Evolutionary conservation across 257 asterid genomes (phyloP).

Genomic region (Capsicum rhomboideum): DNA sequence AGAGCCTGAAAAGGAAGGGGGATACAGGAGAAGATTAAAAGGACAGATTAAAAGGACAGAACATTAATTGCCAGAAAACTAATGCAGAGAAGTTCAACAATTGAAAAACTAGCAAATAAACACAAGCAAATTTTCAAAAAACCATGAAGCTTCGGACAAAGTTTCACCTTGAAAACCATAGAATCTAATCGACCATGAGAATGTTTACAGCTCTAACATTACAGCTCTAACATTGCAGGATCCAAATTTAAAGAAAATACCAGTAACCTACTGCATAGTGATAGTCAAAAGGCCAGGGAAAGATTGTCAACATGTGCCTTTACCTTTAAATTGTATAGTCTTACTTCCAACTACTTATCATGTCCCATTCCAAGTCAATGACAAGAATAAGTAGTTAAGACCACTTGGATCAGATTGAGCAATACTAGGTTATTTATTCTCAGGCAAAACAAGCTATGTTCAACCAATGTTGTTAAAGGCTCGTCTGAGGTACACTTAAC

Average conservation of each 20-base stretch:
- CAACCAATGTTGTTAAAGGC: background rate
- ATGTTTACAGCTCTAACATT: background rate
- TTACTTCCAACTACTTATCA: background rate
- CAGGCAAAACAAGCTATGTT: background rate
- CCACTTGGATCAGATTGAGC: background rate
- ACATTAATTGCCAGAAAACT: background rate
- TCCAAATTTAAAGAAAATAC: background rate
- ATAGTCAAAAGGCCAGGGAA: background rate
- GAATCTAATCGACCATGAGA: background rate
- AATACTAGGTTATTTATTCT: background rate
- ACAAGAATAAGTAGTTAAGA: background rate
- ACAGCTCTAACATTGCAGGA: background rate
- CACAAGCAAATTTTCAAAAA: background rate
- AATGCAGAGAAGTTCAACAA: background rate
- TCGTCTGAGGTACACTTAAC: background rate
- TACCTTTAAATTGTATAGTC: background rate
- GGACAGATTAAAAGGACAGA: background rate
- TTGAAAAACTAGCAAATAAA: background rate
- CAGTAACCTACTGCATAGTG: background rate
- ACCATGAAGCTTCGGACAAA: background rate
- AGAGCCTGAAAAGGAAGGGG: conserved; percentile 44
- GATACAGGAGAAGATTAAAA: background rate
- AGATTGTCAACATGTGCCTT: background rate
- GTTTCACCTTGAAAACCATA: background rate
- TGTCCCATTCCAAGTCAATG: background rate